Evolutionary conservation across 2,329 filamentous ascomycete species (phyloP).

Genomic region (Taxawa tesnikishii): DNA sequence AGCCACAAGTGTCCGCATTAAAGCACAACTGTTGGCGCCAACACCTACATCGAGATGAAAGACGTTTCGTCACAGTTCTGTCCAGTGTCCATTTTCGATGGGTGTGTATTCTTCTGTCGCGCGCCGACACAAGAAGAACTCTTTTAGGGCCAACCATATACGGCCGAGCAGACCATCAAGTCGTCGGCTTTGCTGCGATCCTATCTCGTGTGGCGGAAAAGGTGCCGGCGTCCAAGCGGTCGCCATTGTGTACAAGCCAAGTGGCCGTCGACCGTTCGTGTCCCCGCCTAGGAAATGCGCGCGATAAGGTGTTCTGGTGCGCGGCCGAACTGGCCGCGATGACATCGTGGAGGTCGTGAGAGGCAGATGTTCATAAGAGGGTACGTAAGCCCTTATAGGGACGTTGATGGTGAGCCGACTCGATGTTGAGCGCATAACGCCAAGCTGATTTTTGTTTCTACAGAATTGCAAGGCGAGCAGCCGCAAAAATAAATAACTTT

Average conservation of each 20-base stretch:
- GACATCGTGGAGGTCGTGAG: not conserved
- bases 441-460: not conserved
- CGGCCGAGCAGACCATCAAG: not conserved
- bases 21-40: not conserved
- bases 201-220: not conserved
- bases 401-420: not conserved
- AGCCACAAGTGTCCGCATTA: not conserved
- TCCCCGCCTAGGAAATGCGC: not conserved
- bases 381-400: not conserved
- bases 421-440: not conserved
- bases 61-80: not conserved
- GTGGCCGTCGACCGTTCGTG: not conserved
- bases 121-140: not conserved
- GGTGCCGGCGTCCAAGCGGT: not conserved
- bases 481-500: not conserved
- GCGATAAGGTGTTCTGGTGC: not conserved
- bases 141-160: not conserved
- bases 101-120: not conserved
- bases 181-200: not conserved
- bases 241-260: not conserved
- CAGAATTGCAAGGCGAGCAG: not conserved
- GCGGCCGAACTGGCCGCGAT: not conserved
- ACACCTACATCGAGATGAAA: not conserved
- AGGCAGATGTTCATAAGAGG: not conserved
- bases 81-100: not conserved